A percentile compares a stretch with the other conserved stretches of the same genome.
Conservation (phyloP, 2,329 filamentous ascomycete species). For the Penicillium sp. region DNA sequence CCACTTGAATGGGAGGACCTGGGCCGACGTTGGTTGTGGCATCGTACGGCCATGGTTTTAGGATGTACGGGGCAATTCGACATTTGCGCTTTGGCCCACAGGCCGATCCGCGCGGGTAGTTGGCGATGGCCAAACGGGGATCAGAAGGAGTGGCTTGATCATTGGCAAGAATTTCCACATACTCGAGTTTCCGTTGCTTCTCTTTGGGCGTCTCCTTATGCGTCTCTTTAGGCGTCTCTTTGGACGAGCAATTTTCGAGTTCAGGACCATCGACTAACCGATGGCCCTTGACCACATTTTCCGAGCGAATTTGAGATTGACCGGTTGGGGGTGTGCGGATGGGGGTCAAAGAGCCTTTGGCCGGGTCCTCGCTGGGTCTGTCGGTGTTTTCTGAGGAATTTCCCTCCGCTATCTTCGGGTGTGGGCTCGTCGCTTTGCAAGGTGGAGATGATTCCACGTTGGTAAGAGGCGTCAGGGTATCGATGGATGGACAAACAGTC, state of each 20-base stretch:
- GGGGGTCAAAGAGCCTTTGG: slow-evolving; percentile 40
- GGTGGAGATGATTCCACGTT: slow-evolving; percentile 65
- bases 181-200: slow-evolving; percentile 54
- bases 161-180: slow-evolving; percentile 53
- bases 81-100: slow-evolving; percentile 69
- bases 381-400: slow-evolving; percentile 23
- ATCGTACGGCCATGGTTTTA: slow-evolving; percentile 81
- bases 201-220: slow-evolving; percentile 51
- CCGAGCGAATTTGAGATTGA: slow-evolving; percentile 51
- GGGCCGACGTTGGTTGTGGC: slow-evolving; percentile 80
- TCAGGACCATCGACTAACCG: slow-evolving; percentile 64
- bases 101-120: slow-evolving; percentile 62
- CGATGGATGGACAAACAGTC: slow-evolving; percentile 55
- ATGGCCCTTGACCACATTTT: slow-evolving; percentile 56
- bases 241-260: slow-evolving; percentile 52
- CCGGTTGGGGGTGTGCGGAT: slow-evolving; percentile 46
- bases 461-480: slow-evolving; percentile 64
- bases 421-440: slow-evolving; percentile 57
- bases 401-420: slow-evolving; percentile 40
- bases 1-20: slow-evolving; percentile 83
- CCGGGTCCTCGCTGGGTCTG: slow-evolving; percentile 15
- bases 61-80: slow-evolving; percentile 71
- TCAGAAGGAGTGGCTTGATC: slow-evolving; percentile 67
- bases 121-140: slow-evolving; percentile 70
- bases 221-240: slow-evolving; percentile 52